A percentile compares a stretch with the other conserved stretches of the same genome.
phyloP scores from a whole-genome alignment of 192 early-diverging fungal genomes.

The Coemansia sp. region DNA sequence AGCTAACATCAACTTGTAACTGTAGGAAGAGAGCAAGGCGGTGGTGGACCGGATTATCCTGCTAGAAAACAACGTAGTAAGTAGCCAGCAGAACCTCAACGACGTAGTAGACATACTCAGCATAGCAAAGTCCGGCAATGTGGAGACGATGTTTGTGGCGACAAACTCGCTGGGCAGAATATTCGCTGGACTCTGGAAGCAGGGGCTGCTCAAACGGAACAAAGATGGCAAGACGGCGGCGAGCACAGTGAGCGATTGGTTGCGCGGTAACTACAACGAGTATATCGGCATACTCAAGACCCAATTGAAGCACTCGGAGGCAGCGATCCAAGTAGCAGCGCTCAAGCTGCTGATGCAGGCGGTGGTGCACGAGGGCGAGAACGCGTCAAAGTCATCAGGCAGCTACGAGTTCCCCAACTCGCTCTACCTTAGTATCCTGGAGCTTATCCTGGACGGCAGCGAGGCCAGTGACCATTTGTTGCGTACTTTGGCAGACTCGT shows the following conservation, averaged over 20 bases:
- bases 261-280: constrained; percentile 74
- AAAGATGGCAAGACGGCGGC: constrained; percentile 14
- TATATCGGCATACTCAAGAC: constrained; percentile 61
- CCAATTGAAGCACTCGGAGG: constrained; percentile 62
- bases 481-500: constrained; percentile 66
- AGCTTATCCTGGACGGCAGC: constrained; percentile 59
- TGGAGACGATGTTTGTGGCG: constrained; percentile 66
- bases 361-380: constrained; percentile 65
- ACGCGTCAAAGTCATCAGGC: constrained; percentile 32
- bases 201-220: constrained; percentile 27
- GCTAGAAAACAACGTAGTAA: constrained; percentile 66
- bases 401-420: constrained; percentile 71
- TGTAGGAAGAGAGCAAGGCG: constrained; percentile 18
- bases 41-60: constrained; percentile 50
- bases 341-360: constrained; percentile 73
- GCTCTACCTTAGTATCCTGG: constrained; percentile 60
- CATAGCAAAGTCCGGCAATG: constrained; percentile 44
- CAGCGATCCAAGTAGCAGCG: constrained; percentile 75
- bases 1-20: neutral
- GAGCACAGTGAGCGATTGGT: constrained; percentile 63
- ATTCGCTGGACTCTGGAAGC: constrained; percentile 57
- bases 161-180: constrained; percentile 75
- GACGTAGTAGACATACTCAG: constrained; percentile 66
- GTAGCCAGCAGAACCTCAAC: constrained; percentile 73
- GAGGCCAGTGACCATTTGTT: constrained; percentile 66